phyloP scores from a whole-genome alignment of 495 filamentous ascomycete species.

The Penicillium lagena region DNA sequence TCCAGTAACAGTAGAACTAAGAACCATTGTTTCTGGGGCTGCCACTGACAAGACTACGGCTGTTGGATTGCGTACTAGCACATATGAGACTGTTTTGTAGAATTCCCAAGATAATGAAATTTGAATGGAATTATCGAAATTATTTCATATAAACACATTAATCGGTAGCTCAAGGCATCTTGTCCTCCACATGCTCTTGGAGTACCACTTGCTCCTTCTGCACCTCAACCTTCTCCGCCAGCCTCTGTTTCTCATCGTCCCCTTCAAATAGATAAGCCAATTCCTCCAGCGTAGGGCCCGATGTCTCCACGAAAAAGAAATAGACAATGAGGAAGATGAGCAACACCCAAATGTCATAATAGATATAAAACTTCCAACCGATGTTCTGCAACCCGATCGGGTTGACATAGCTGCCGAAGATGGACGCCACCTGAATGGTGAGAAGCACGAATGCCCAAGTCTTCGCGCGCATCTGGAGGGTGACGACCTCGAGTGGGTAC shows the following conservation, averaged over 20 bases:
- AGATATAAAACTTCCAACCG: slow-evolving; percentile 52
- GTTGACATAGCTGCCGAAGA: slow-evolving; percentile 49
- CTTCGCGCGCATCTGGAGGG: slow-evolving; percentile 59
- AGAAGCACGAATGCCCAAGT: slow-evolving; percentile 59
- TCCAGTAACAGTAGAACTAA: too few species aligned
- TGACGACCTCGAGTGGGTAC: slow-evolving; percentile 56
- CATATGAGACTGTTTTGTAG: too few species aligned
- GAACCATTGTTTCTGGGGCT: too few species aligned
- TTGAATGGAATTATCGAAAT: too few species aligned
- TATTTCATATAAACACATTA: too few species aligned
- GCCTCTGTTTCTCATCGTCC: slow-evolving; percentile 6
- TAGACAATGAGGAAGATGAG: slow-evolving; percentile 51
- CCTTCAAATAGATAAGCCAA: slow-evolving; percentile 35
- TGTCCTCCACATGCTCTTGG: slow-evolving; percentile 11
- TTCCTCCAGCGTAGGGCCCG: slow-evolving; percentile 57
- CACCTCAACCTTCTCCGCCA: slow-evolving; percentile 11
- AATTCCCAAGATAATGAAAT: too few species aligned
- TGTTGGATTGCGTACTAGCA: too few species aligned
- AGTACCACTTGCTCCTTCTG: slow-evolving; percentile 11
- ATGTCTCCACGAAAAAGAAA: slow-evolving; percentile 60
- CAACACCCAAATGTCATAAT: slow-evolving; percentile 54
- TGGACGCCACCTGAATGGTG: slow-evolving; percentile 51
- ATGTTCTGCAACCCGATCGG: slow-evolving; percentile 46
- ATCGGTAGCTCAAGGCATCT: not conserved
- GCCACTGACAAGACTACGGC: too few species aligned